A percentile compares a stretch with the other conserved stretches of the same genome.
Conservation (phyloP, 495 filamentous ascomycete species). For the Chaetomidium leptoderma region DNA sequence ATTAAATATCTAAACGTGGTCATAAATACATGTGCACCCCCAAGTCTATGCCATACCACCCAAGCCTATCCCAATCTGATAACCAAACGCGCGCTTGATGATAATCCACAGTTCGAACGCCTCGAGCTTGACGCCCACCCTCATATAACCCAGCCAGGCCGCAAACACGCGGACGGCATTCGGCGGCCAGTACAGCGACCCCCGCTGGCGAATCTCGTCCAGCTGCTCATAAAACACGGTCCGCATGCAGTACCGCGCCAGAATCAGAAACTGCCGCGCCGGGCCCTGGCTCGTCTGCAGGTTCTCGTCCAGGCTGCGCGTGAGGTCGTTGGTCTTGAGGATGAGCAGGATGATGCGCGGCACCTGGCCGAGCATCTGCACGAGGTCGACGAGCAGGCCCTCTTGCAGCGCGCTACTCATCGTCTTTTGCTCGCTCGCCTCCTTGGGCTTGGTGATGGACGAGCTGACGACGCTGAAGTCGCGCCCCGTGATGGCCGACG, state of each 20-base stretch:
- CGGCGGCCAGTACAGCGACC: conserved; percentile 47
- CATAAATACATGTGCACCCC: neutral
- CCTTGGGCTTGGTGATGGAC: conserved; percentile 57
- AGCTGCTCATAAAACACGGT: conserved; percentile 86
- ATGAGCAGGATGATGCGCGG: conserved; percentile 91
- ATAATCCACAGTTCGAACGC: conserved; percentile 56
- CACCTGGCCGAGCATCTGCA: conserved; percentile 83
- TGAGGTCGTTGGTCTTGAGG: conserved; percentile 97
- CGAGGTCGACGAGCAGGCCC: conserved; percentile 79
- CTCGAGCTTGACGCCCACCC: conserved; percentile 53
- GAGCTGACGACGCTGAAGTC: conserved; percentile 73
- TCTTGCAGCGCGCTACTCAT: conserved; percentile 80
- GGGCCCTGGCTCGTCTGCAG: conserved; percentile 87
- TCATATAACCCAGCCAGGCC: conserved; percentile 49
- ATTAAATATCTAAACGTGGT: neutral
- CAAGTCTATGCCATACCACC: conserved; percentile 18
- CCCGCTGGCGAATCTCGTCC: conserved; percentile 54
- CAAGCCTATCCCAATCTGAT: conserved; percentile 10
- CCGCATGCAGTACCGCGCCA: conserved; percentile 85
- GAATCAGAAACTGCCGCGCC: conserved; percentile 83
- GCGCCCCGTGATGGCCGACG: conserved; percentile 90
- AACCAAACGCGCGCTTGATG: conserved; percentile 47
- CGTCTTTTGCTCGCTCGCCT: conserved; percentile 68
- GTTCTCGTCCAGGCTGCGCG: conserved; percentile 88
- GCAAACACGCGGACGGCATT: conserved; percentile 45